Evolutionary conservation across 2,329 filamentous ascomycete species (phyloP), one percentile per base, ranked within the genome.

Genomic region (Trematosphaeria pertusa): DNA sequence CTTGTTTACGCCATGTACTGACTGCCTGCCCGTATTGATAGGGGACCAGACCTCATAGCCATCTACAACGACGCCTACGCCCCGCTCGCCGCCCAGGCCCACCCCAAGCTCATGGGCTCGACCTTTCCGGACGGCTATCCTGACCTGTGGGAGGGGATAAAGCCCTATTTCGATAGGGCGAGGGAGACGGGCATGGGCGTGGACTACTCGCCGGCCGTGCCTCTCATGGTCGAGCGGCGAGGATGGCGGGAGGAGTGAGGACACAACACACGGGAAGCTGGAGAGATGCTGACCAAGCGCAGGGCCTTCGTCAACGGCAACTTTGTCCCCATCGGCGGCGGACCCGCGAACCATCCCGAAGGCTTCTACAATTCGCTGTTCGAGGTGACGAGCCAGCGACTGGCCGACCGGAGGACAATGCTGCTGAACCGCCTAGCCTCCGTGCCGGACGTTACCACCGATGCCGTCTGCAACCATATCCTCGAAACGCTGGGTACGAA

Each of bases 11-110:
- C n/a, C n/a, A n/a, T n/a, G n/a, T n/a, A n/a, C n/a, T n/a, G n/a
- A n/a, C n/a, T n/a, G n/a, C n/a, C n/a, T n/a, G n/a, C n/a, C n/a
- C n/a, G n/a, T n/a, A n/a, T 10, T 5, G 11, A 43, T 22, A 61
- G 61, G 66, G 66, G 65, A 12, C 50, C 58, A 26, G 45, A 62
- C 37, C 43, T 64, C 26, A 53, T 62, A n/a, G 67, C 66, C 36
- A 59, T 70, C 24, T 70, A 70, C 54, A 70, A 70, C 41, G 65
- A 66, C 28, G 41, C 43, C 2, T 70, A 68, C 43, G 53, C 50
- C 19, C 61, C 61, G 3, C 55, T 70, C 21, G 59, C 66, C 7
- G 61, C 55, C 18, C 37, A 48, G 20, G 51, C 50, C 1, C 67
- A 70, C 32, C 67, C 65, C 4, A 52, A 46, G 28, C 65, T 70